These are phyloP conservation scores for Przewalskia tangutica DNA, from an alignment of 257 asterid species.

Conservation along the genomic window DNA sequence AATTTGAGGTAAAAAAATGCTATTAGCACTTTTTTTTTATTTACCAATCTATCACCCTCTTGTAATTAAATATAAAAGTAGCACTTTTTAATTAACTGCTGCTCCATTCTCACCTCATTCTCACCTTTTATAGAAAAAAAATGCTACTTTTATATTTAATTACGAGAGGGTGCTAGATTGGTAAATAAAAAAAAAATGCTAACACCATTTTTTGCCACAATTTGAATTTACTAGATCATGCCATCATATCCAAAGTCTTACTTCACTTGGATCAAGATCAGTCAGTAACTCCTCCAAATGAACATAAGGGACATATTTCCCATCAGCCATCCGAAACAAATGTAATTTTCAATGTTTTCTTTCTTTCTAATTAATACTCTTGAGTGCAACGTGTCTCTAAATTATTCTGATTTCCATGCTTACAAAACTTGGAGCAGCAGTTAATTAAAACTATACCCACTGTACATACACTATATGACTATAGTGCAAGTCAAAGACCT, in stretches of 20 bases:
- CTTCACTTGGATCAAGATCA: neutral
- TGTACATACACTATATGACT: neutral
- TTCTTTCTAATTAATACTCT: neutral
- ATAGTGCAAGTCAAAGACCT: neutral
- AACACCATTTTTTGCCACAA: too few relatives aligned
- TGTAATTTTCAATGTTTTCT: neutral
- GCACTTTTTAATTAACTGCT: too few relatives aligned
- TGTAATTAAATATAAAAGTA: too few relatives aligned
- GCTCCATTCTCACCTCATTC: too few relatives aligned
- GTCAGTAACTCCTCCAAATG: neutral
- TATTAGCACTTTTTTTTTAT: too few relatives aligned
- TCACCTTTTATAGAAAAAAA: too few relatives aligned
- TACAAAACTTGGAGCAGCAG: neutral
- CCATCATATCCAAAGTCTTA: neutral
- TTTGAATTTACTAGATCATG: neutral
- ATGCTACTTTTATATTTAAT: too few relatives aligned
- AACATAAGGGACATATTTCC: neutral
- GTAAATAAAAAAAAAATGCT: too few relatives aligned
- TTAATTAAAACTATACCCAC: neutral
- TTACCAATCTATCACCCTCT: too few relatives aligned
- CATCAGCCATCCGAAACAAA: neutral
- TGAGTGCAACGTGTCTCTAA: neutral
- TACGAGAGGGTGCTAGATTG: too few relatives aligned
- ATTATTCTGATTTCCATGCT: neutral
- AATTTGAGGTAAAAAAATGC: too few relatives aligned